phyloP scores from a whole-genome alignment of 257 asterid genomes.

The Eucommia ulmoides region DNA sequence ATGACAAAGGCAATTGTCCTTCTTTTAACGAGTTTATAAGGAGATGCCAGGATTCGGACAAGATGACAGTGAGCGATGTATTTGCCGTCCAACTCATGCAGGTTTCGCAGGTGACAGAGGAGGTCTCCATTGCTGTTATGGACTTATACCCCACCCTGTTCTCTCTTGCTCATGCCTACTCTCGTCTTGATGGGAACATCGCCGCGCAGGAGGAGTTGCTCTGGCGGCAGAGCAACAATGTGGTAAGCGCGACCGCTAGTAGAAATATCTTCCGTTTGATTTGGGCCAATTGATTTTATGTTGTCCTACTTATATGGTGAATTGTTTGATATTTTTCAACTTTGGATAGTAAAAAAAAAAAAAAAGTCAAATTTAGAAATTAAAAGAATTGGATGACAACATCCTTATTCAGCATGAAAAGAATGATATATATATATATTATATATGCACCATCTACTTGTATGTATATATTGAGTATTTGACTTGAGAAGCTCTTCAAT shows the following conservation, averaged over 20 bases:
- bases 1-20: constrained; percentile 38
- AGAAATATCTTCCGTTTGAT: constrained; percentile 70
- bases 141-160: constrained; percentile 78
- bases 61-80: constrained; percentile 84
- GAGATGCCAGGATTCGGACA: constrained; percentile 73
- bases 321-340: too few relatives aligned
- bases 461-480: too few relatives aligned
- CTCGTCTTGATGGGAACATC: constrained; percentile 58
- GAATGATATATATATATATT: too few relatives aligned
- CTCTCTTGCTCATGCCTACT: constrained; percentile 78
- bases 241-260: constrained; percentile 66
- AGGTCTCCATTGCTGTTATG: constrained; percentile 69
- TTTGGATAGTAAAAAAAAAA: too few relatives aligned
- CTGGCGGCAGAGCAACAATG: constrained; percentile 61
- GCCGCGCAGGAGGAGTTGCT: constrained; percentile 85
- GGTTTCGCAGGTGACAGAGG: constrained; percentile 98
- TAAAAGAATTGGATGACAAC: too few relatives aligned
- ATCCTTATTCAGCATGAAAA: too few relatives aligned
- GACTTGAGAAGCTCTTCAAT: too few relatives aligned
- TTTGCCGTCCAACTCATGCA: constrained; percentile 83
- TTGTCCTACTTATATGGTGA: too few relatives aligned
- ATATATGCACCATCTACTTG: too few relatives aligned
- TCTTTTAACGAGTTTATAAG: constrained; percentile 51
- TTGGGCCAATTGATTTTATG: constrained; percentile 44
- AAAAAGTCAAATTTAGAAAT: too few relatives aligned